Evolutionary conservation across 306 rosid species (phyloP), one percentile per base, ranked within the genome.

Genomic region (Malus orientalis): DNA sequence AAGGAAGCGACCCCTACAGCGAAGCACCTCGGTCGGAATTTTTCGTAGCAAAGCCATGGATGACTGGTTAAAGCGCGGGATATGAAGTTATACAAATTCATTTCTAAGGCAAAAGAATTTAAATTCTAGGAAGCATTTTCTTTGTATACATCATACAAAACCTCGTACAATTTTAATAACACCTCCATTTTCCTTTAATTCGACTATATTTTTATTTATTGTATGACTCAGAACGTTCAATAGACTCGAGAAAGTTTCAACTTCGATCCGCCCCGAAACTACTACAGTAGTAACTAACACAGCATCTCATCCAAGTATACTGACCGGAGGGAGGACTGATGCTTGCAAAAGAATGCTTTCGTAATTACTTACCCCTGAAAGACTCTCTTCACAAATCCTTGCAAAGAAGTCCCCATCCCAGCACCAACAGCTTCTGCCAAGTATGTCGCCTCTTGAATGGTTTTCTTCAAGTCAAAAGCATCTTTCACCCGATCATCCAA

Each of bases 381-480:
- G 76, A 80, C 79, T 44, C 75, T 90, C 82, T 82, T 89, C 8
- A 90, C 81, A 87, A 90, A 81, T 29, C 92, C 91, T 84, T 90
- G 88, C 67, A 94, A 62, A 62, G 97, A 77, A 84, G 87, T 82
- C 77, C 97, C 97, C 87, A 95, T 91, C 59, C 97, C 97, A 16
- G 93, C 85, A 76, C 92, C 80, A 18, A 95, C 93, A 74, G 97
- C 86, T 92, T 95, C 96, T 4, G 91, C 99, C 82, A 95, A 86
- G 91, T 92, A 83, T 67, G 83, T 85, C 38, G 87, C 97, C 97
- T 95, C 99, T 82, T 89, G 97, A 63, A 95, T 60, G 76, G 96
- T 86, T 86, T 95, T 95, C 93, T 87, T 89, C 69, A 95, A 67
- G 86, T 95, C 89, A 67, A 92, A 95, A 62, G 97, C 92, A 82